These are phyloP conservation scores for Trichoderma gamsii DNA, from an alignment of 495 filamentous ascomycete genomes.

Conservation along the genomic window DNA sequence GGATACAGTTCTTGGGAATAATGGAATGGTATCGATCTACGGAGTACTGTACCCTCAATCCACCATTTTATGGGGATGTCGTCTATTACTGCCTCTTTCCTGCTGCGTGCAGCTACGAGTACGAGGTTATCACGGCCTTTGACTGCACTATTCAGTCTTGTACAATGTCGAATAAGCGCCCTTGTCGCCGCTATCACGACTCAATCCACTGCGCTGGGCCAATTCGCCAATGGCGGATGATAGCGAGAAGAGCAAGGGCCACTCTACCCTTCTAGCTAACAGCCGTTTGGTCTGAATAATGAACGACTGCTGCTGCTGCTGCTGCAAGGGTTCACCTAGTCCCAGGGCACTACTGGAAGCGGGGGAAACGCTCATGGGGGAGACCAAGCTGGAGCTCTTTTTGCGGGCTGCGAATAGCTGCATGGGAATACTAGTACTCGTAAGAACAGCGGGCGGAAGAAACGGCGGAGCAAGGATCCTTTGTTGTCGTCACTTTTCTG, in stretches of 20 bases:
- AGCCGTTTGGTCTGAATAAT: too few relatives aligned
- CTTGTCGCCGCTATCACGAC: background rate
- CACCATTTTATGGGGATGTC: too few relatives aligned
- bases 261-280: too few relatives aligned
- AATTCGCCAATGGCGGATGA: too few relatives aligned
- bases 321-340: too few relatives aligned
- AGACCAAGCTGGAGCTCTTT: background rate
- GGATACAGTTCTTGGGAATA: too few relatives aligned
- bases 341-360: background rate
- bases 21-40: too few relatives aligned
- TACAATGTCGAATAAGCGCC: background rate
- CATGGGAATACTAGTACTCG: too few relatives aligned
- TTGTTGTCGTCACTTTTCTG: background rate
- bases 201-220: too few relatives aligned
- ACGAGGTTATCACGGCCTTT: background rate
- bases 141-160: background rate
- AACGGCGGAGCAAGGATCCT: conserved; percentile 3
- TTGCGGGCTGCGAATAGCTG: background rate
- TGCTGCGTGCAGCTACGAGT: background rate
- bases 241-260: too few relatives aligned
- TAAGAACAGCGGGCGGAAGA: background rate
- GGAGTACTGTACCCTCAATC: too few relatives aligned
- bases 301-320: background rate
- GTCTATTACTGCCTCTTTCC: too few relatives aligned
- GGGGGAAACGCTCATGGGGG: background rate